A percentile compares a stretch with the other conserved stretches of the same genome.
Evolutionary conservation across 129 eudicot genomes (phyloP).

Genomic region (Flaveria robusta): DNA sequence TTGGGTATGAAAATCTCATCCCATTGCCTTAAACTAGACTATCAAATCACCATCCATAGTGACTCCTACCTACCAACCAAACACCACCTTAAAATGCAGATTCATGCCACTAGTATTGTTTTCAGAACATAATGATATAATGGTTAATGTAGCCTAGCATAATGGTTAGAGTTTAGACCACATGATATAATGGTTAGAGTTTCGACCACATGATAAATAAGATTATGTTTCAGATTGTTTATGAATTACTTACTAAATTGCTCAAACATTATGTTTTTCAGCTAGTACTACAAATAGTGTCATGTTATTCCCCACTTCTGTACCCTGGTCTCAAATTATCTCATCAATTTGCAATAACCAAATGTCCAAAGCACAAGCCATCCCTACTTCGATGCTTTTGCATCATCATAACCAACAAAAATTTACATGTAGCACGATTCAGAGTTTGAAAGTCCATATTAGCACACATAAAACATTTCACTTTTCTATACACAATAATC

Average conservation of each 20-base stretch:
- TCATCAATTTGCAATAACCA: background rate
- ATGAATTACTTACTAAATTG: background rate
- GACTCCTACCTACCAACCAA: background rate
- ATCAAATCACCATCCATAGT: constrained; percentile 7
- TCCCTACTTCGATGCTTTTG: background rate
- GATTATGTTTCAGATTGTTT: background rate
- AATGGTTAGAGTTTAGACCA: constrained; percentile 1
- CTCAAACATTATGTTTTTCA: background rate
- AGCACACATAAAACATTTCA: background rate
- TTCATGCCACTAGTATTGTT: background rate
- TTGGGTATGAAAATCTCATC: background rate
- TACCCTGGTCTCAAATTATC: background rate
- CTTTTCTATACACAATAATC: background rate
- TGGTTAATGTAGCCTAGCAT: background rate
- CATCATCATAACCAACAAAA: background rate
- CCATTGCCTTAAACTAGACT: constrained; percentile 2
- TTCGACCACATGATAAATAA: background rate
- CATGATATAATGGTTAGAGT: background rate
- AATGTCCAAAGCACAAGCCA: background rate
- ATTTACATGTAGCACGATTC: background rate
- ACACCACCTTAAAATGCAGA: constrained; percentile 9
- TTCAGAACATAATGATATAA: background rate
- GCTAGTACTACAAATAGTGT: background rate
- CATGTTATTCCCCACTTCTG: constrained; percentile 7
- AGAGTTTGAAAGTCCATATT: constrained; percentile 1